These are phyloP conservation scores for Rhizopogon rudus DNA, from an alignment of 768 basidiomycete species.

Conservation along the genomic window DNA sequence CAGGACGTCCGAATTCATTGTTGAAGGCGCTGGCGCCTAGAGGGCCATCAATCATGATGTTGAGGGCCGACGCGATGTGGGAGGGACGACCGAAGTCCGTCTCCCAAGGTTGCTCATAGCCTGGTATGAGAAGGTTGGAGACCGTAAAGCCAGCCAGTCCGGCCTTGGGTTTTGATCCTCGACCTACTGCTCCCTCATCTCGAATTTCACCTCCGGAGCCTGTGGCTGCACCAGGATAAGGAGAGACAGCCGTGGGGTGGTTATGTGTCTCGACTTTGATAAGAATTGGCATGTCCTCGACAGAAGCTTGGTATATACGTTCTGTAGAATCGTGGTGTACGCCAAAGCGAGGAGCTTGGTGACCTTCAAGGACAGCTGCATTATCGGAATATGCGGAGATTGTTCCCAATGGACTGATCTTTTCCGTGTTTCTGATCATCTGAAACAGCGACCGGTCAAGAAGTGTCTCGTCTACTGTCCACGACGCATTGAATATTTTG, in stretches of 20 bases:
- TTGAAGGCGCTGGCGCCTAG: slow-evolving; percentile 95
- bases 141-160: slow-evolving; percentile 91
- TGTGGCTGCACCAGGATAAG: slow-evolving; percentile 97
- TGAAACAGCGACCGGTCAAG: slow-evolving; percentile 79
- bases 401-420: slow-evolving; percentile 66
- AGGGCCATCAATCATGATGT: slow-evolving; percentile 97
- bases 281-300: slow-evolving; percentile 81
- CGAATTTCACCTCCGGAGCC: slow-evolving; percentile 98
- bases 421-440: slow-evolving; percentile 97
- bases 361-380: slow-evolving; percentile 87
- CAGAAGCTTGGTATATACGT: slow-evolving; percentile 48
- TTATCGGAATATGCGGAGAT: slow-evolving; percentile 98
- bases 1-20: slow-evolving; percentile 97
- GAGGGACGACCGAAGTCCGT: slow-evolving; percentile 84
- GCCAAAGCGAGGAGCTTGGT: slow-evolving; percentile 66
- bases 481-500: slow-evolving; percentile 98
- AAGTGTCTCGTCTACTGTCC: slow-evolving; percentile 75
- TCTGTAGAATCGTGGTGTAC: slow-evolving; percentile 30
- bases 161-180: slow-evolving; percentile 95
- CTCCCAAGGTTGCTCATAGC: slow-evolving; percentile 93
- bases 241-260: slow-evolving; percentile 97
- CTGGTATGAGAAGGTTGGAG: slow-evolving; percentile 91
- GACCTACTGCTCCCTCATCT: slow-evolving; percentile 94
- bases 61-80: slow-evolving; percentile 89
- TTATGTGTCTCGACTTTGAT: slow-evolving; percentile 99